Evolutionary conservation across 331 rosid genomes (phyloP).

Genomic region (Saraca asoca): DNA sequence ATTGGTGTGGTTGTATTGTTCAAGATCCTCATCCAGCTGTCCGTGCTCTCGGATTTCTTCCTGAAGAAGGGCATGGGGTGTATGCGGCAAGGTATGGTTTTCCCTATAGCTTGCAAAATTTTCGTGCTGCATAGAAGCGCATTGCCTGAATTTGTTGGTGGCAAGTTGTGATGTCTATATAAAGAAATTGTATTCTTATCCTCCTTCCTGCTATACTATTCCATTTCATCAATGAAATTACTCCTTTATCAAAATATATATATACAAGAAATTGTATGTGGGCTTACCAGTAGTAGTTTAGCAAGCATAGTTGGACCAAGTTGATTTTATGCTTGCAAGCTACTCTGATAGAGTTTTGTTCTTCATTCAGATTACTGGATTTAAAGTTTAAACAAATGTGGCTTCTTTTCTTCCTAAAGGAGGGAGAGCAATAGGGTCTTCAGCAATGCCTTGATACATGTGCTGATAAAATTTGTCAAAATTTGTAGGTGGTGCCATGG

Average conservation of each 20-base stretch:
- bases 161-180: constrained; percentile 20
- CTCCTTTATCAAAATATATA: no score
- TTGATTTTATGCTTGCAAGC: constrained; percentile 19
- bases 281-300: constrained; percentile 3
- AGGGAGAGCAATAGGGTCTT: no score
- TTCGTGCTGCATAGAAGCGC: constrained; percentile 18
- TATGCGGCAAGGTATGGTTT: constrained; percentile 78
- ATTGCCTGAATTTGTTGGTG: not conserved
- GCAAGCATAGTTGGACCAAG: constrained; percentile 23
- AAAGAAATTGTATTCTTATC: no score
- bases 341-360: constrained; percentile 14
- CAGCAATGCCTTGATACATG: not conserved
- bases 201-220: no score
- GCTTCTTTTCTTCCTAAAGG: no score
- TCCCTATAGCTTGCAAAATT: constrained; percentile 15
- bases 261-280: constrained; percentile 11
- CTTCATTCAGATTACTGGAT: not conserved
- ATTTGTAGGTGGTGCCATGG: constrained; percentile 89
- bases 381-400: not conserved
- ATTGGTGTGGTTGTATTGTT: constrained; percentile 95
- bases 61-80: constrained; percentile 97
- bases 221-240: no score
- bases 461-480: constrained; percentile 25
- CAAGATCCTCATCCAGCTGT: constrained; percentile 97
- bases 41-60: constrained; percentile 98